Evolutionary conservation across 2,329 filamentous ascomycete species (phyloP).

Genomic region (Apiospora rasikravindrae): DNA sequence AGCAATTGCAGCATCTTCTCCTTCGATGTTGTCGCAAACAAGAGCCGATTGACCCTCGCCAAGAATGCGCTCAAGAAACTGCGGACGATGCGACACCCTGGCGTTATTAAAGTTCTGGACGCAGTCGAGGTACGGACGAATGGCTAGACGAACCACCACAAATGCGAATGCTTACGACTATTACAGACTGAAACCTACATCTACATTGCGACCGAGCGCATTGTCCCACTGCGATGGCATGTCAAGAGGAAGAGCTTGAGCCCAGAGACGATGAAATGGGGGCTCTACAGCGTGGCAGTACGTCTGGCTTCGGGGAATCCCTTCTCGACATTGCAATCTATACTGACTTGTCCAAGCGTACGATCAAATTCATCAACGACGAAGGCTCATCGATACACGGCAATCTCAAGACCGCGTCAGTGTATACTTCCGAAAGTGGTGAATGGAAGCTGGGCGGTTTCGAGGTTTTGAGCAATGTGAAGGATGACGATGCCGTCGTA

Average conservation of each 20-base stretch:
- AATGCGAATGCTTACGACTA: not conserved
- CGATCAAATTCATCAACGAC: conserved; percentile 93
- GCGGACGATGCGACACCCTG: conserved; percentile 89
- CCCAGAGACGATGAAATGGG: conserved; percentile 96
- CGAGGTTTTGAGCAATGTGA: conserved; percentile 91
- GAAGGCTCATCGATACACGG: conserved; percentile 93
- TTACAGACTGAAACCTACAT: conserved; percentile 89
- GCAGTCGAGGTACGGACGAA: conserved; percentile 77
- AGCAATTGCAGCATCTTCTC: conserved; percentile 96
- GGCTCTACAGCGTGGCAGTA: conserved; percentile 84
- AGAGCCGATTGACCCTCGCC: conserved; percentile 81
- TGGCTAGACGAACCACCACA: not conserved
- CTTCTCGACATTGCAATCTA: not conserved
- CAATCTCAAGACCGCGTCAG: conserved; percentile 79
- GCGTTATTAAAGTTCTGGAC: conserved; percentile 91
- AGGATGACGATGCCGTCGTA: conserved; percentile 92
- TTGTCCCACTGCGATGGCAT: conserved; percentile 88
- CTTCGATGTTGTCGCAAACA: conserved; percentile 86
- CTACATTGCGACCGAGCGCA: conserved; percentile 92
- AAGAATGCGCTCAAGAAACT: conserved; percentile 94
- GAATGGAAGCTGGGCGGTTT: conserved; percentile 98
- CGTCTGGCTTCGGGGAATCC: conserved; percentile 26
- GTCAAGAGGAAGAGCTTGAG: conserved; percentile 86
- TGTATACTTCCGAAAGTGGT: conserved; percentile 94
- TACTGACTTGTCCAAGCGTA: conserved; percentile 63